Conservation (phyloP, 2,329 filamentous ascomycete genomes). For the Pseudogymnoascus sp. region DNA sequence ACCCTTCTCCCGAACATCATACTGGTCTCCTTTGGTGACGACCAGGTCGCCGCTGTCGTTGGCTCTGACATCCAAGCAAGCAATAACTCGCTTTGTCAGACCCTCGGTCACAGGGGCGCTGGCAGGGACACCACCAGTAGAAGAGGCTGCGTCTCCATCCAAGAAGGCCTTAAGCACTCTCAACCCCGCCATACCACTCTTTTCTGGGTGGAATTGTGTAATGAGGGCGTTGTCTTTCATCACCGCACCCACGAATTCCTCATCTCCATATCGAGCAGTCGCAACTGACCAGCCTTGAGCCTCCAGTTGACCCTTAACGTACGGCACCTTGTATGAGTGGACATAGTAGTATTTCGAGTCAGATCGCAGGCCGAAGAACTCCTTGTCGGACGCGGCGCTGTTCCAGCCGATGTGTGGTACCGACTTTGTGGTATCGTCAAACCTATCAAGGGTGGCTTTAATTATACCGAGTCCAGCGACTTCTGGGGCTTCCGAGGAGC, state of each 20-base stretch:
- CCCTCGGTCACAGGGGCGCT: constrained; percentile 45
- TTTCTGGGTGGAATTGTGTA: constrained; percentile 97
- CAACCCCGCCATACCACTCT: constrained; percentile 85
- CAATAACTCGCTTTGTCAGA: constrained; percentile 87
- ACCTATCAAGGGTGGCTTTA: constrained; percentile 64
- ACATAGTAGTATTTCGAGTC: constrained; percentile 98
- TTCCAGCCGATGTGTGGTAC: constrained; percentile 99
- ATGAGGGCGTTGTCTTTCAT: constrained; percentile 79
- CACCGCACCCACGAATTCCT: constrained; percentile 88
- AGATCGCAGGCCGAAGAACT: constrained; percentile 71
- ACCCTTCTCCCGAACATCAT: constrained; percentile 90
- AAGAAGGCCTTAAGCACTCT: constrained; percentile 81
- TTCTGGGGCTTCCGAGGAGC: constrained; percentile 69
- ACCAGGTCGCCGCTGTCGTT: constrained; percentile 94
- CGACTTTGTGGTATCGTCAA: constrained; percentile 71
- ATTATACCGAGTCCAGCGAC: constrained; percentile 73
- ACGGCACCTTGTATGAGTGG: constrained; percentile 84
- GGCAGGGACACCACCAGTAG: constrained; percentile 19
- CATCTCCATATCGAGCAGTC: constrained; percentile 76
- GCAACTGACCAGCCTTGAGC: constrained; percentile 85
- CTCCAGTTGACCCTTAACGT: constrained; percentile 67
- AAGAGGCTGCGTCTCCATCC: constrained; percentile 46
- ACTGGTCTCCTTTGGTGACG: constrained; percentile 97
- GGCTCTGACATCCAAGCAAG: constrained; percentile 88
- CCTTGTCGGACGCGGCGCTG: constrained; percentile 59